phyloP scores from a whole-genome alignment of 83 land plant genomes.

The Picea engelmannii region DNA sequence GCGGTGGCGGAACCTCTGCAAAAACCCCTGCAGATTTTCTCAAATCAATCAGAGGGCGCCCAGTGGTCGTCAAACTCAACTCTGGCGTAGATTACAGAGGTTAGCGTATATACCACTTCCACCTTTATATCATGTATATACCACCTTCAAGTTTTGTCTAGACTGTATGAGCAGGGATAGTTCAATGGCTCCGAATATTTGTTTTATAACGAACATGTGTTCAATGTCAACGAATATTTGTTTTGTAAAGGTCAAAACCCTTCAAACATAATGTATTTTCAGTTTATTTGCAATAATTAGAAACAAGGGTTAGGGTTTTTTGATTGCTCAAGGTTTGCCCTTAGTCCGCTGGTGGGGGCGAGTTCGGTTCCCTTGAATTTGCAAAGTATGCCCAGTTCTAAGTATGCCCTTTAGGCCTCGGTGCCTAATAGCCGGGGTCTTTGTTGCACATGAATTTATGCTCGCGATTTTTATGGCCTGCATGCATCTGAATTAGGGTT shows the following conservation, averaged over 20 bases:
- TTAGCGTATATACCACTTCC: neutral
- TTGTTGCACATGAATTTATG: too few species aligned
- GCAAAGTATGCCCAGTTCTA: too few species aligned
- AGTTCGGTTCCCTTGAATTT: too few species aligned
- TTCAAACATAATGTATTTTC: neutral
- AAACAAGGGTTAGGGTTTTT: neutral
- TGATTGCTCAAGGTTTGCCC: too few species aligned
- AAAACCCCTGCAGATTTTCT: conserved; percentile 96
- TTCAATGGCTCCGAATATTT: neutral
- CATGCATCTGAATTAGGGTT: too few species aligned
- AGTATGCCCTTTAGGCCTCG: too few species aligned
- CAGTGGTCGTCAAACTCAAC: conserved; percentile 96
- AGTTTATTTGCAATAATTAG: neutral
- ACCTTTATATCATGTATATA: neutral
- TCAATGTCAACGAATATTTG: neutral
- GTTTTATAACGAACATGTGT: neutral
- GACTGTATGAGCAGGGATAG: neutral
- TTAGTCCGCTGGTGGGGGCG: too few species aligned
- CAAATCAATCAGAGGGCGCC: conserved; percentile 92
- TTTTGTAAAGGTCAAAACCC: neutral
- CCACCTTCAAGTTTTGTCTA: neutral
- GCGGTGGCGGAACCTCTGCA: conserved; percentile 52
- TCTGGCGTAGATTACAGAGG: conserved; percentile 98
- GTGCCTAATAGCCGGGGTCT: too few species aligned
- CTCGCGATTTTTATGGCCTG: too few species aligned